These are phyloP conservation scores for Aspergillus bridgeri DNA, from an alignment of 495 filamentous ascomycete species.

Conservation along the genomic window DNA sequence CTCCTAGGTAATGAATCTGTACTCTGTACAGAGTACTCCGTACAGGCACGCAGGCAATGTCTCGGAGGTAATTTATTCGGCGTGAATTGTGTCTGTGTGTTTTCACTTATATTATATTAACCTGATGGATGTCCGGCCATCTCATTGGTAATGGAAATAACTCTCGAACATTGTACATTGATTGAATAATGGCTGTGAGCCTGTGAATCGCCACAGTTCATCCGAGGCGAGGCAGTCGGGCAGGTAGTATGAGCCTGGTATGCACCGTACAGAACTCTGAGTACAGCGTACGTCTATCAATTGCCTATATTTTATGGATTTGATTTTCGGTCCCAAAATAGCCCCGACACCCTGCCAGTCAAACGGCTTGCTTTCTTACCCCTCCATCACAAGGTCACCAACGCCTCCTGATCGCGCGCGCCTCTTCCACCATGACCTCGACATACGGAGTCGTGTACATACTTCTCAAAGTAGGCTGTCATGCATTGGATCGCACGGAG, in stretches of 20 bases:
- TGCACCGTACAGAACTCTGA: neutral
- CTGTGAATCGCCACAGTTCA: conserved; percentile 6
- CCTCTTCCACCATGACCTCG: conserved; percentile 8
- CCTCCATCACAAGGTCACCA: neutral
- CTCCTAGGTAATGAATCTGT: neutral
- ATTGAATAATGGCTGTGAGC: neutral
- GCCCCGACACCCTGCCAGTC: neutral
- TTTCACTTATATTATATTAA: neutral
- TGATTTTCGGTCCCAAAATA: conserved; percentile 7
- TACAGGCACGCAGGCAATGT: neutral
- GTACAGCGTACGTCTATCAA: neutral
- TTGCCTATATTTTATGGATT: neutral
- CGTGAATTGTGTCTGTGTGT: neutral
- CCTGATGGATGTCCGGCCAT: neutral
- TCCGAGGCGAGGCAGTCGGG: conserved; percentile 5
- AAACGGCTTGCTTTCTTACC: neutral
- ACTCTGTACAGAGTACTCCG: too few species aligned
- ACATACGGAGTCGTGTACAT: too few species aligned
- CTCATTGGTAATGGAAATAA: neutral
- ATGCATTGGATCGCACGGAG: neutral
- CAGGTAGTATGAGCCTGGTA: too few species aligned
- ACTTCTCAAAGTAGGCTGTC: too few species aligned
- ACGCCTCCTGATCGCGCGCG: neutral
- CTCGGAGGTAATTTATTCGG: neutral
- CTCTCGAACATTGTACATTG: neutral